Conservation (phyloP, 2,329 filamentous ascomycete species). For the Fusarium sp. region DNA sequence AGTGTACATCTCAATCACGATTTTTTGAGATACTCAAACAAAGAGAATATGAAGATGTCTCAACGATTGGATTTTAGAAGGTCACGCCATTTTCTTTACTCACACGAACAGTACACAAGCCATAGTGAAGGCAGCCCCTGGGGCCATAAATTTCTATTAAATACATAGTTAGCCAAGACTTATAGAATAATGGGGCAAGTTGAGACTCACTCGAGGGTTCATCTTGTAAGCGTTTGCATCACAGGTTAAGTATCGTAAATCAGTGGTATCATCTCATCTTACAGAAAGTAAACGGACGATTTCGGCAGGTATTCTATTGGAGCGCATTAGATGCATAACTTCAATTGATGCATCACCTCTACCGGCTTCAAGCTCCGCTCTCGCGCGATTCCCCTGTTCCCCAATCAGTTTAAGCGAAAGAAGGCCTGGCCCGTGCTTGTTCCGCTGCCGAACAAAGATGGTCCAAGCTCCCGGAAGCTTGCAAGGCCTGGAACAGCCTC, state of each 20-base stretch:
- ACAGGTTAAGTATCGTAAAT: neutral
- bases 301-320: conserved; percentile 7
- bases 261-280: conserved; percentile 8
- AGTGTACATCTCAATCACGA: neutral
- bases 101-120: conserved; percentile 62
- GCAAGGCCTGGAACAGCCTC: conserved; percentile 22
- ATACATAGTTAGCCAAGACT: conserved; percentile 4
- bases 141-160: conserved; percentile 58
- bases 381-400: conserved; percentile 18
- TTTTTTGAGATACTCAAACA: too few species aligned
- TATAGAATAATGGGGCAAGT: too few species aligned
- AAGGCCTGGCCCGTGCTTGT: conserved; percentile 27
- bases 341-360: conserved; percentile 45
- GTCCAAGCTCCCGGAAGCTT: conserved; percentile 50
- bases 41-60: neutral
- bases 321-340: conserved; percentile 38
- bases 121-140: conserved; percentile 65
- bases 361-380: conserved; percentile 13
- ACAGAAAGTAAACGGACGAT: conserved; percentile 10
- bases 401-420: conserved; percentile 30
- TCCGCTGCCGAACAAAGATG: conserved; percentile 39
- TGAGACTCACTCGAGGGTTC: too few species aligned
- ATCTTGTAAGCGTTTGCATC: conserved; percentile 25
- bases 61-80: conserved; percentile 1
- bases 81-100: conserved; percentile 41